Percentiles rank a stretch among this genome's conserved stretches.
Evolutionary conservation across 31 red algal species (phyloP).

Genomic region (Endocladia muricata): DNA sequence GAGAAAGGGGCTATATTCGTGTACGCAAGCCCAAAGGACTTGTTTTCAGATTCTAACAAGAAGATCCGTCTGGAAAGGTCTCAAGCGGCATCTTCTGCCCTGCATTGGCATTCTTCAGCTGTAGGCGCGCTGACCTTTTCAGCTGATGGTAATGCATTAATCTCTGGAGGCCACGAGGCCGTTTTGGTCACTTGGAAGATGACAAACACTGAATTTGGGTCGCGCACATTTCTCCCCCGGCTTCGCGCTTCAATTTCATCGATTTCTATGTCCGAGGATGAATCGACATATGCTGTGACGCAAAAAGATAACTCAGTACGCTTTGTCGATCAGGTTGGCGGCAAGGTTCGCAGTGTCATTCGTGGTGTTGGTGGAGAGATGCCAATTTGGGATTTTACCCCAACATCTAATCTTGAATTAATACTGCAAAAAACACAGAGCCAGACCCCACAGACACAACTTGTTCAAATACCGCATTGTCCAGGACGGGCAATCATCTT

Average conservation of each 20-base stretch:
- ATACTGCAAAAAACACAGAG: no score
- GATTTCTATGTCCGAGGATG: constrained; percentile 46
- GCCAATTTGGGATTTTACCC: no score
- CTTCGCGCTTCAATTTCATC: constrained; percentile 39
- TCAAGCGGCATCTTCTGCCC: not conserved
- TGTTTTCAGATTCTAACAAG: not conserved
- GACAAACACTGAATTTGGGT: constrained; percentile 40
- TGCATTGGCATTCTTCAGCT: constrained; percentile 70
- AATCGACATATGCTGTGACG: constrained; percentile 24
- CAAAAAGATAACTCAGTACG: constrained; percentile 56
- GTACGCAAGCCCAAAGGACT: not conserved
- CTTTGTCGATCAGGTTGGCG: constrained; percentile 35
- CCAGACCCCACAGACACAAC: not conserved
- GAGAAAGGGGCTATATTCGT: constrained; percentile 29
- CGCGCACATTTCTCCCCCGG: constrained; percentile 27
- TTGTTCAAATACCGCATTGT: constrained; percentile 4
- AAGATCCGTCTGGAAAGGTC: constrained; percentile 1
- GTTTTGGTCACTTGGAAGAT: constrained; percentile 66
- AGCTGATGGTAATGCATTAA: constrained; percentile 19
- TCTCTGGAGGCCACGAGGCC: constrained; percentile 60
- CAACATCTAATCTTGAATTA: no score
- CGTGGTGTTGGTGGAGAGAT: constrained; percentile 40
- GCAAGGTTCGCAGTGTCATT: constrained; percentile 2
- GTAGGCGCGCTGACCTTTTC: constrained; percentile 57
- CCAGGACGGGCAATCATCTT: constrained; percentile 7